Base-by-base conservation (phyloP, 225 moss, liverwort and hornwort species). In the Pseudisothecium myosuroides region DNA sequence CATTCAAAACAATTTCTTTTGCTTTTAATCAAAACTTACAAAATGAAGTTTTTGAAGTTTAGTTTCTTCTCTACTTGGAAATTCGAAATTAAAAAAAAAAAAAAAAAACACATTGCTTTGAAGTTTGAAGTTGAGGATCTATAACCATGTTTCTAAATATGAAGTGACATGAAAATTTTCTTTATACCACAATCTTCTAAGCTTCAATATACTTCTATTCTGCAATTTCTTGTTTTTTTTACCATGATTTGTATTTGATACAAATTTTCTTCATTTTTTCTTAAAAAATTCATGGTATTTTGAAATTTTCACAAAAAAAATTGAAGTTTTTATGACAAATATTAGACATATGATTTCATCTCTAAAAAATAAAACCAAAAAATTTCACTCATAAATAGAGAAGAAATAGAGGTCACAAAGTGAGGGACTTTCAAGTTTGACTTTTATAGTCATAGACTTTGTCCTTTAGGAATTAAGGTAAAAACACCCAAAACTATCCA, bases 371-470 rank as follows among this genome's bases (percentile, higher is more conserved):
- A 36, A 76, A 22, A 36, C 20, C 12, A 32, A 75, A 75, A 20
- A 31, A 5, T 0, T 31, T 47, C 11, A 18, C 1, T 31, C 1
- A 47, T 4, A 52, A 52, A 34, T 50, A 32, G 17, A 50, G 10
- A 28, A 43, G 5, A 43, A 72, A 16, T 18, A 74, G 9, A 36
- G 0, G 24, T 16, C 37, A 23, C 2, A 14, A 2, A 14, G 4
- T 54, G 4, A 54, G 0, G 23, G 23, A 23, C 24, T 24, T 37
- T 24, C 16, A 55, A 55, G 5, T 37, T 37, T 76, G 14, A 52
- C 3, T 50, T 50, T 12, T 5, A 20, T 1, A 1, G 2, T 32
- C 1, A 23, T 22, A 54, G 1, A 77, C 10, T 36, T 0, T 0
- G 0, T 52, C 2, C 12, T 50, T 34, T 12, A 32, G 5, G 14